Evolutionary conservation across 495 filamentous ascomycete genomes (phyloP), one percentile per base, ranked within the genome.

Genomic region (Corynascus novoguineensis): DNA sequence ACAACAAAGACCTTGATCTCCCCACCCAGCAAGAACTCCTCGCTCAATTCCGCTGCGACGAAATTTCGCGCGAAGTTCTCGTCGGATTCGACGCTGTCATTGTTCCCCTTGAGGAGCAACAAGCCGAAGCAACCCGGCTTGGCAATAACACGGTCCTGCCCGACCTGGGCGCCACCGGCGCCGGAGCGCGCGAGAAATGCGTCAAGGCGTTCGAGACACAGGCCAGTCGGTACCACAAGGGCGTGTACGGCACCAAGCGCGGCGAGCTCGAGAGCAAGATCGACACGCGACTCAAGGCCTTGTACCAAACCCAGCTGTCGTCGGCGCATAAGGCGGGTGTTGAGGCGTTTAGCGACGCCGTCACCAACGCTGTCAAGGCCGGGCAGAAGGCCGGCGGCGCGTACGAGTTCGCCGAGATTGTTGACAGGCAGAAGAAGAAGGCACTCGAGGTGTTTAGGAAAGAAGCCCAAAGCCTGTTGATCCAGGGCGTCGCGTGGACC

Each of bases 21-120:
- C 93, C 93, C 15, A 97, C 93, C 0, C 93, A 98, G 71, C 93
- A 98, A 68, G 93, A 98, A 65, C 75, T 98, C 44, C 83, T 98
- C 48, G 93, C 93, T 3, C 93, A 98, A 70, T 98, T 97, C 77
- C 83, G 93, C 46, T 98, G 93, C 68, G 93, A 98, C 67, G 93
- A 98, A 77, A 98, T 98, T 53, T 75, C 88, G 37, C 78, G 90
- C 61, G 91, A 93, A 64, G 91, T 93, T 0, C 76, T 95, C 47
- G 78, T 92, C 29, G 78, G 77, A 3, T 98, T 98, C 63, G 93
- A 97, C 64, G 80, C 84, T 45, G 78, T 82, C 24, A 90, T 98
- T 52, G 65, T 72, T 44, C 92, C 93, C 1, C 83, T 96, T 40
- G 93, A 98, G 67, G 88, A 93, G 60, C 81, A 86, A 66, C 89